Percentiles rank a stretch among this genome's conserved stretches.
Conservation (phyloP, 306 rosid species). For the Gastrolobium villosum region DNA sequence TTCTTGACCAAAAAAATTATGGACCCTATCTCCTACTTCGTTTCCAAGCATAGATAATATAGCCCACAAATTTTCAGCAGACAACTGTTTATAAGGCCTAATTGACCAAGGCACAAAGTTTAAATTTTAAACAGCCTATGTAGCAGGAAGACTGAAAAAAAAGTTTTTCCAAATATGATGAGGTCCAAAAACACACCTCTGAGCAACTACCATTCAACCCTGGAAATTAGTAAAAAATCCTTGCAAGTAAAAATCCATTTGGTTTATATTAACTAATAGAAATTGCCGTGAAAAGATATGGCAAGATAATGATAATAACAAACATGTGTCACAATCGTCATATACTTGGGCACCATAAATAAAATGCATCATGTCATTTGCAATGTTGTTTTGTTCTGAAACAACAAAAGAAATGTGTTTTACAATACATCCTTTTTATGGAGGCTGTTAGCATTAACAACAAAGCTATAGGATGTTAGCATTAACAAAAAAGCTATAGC, state of each 20-base stretch:
- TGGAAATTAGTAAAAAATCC: conserved; percentile 44
- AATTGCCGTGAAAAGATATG: conserved; percentile 18
- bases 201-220: conserved; percentile 52
- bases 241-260: conserved; percentile 58
- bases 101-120: too few relatives aligned
- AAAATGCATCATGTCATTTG: conserved; percentile 32
- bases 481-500: too few relatives aligned
- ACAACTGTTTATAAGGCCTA: neutral
- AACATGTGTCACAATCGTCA: conserved; percentile 12
- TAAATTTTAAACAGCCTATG: neutral
- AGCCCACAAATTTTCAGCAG: too few relatives aligned
- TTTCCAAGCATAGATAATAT: too few relatives aligned
- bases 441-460: too few relatives aligned
- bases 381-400: neutral
- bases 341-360: conserved; percentile 32
- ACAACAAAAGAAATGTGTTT: conserved; percentile 13
- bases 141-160: conserved; percentile 12
- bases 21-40: too few relatives aligned
- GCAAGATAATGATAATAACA: conserved; percentile 26
- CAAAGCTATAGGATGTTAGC: too few relatives aligned
- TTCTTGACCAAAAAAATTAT: too few relatives aligned
- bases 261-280: conserved; percentile 38
- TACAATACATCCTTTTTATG: neutral
- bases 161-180: conserved; percentile 40
- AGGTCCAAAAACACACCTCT: conserved; percentile 58